phyloP scores from a whole-genome alignment of 305 asterid genomes.

The Fraxinus paxiana region DNA sequence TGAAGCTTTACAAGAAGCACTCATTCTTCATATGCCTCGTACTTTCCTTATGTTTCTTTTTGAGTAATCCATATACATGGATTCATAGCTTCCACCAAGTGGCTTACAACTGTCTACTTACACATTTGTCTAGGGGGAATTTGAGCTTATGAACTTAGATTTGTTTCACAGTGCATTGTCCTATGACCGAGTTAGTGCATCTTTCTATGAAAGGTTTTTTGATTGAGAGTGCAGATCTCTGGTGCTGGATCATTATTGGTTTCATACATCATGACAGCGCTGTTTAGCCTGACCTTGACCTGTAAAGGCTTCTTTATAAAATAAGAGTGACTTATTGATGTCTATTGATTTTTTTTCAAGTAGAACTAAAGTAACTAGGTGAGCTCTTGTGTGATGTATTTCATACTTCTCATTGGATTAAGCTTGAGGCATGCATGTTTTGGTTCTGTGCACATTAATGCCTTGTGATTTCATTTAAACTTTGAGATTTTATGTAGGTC shows the following conservation, averaged over 20 bases:
- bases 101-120: background rate
- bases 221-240: background rate
- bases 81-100: background rate
- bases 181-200: background rate
- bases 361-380: background rate
- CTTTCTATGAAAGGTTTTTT: background rate
- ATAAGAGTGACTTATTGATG: background rate
- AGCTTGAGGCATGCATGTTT: background rate
- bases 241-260: background rate
- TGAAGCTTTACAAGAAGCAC: background rate
- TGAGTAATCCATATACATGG: background rate
- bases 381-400: background rate
- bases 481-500: constrained; percentile 45
- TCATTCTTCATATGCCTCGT: background rate
- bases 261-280: background rate
- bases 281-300: background rate
- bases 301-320: background rate
- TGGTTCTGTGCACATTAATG: background rate
- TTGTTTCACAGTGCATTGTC: background rate
- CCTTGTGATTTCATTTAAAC: background rate
- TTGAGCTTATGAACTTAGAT: background rate
- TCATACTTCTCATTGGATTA: background rate
- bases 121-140: background rate
- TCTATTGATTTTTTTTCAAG: background rate
- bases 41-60: background rate